A percentile compares a stretch with the other conserved stretches of the same genome.
Evolutionary conservation across 352 stramenopile genomes (phyloP).

Genomic region (Globisporangium apiculatum): DNA sequence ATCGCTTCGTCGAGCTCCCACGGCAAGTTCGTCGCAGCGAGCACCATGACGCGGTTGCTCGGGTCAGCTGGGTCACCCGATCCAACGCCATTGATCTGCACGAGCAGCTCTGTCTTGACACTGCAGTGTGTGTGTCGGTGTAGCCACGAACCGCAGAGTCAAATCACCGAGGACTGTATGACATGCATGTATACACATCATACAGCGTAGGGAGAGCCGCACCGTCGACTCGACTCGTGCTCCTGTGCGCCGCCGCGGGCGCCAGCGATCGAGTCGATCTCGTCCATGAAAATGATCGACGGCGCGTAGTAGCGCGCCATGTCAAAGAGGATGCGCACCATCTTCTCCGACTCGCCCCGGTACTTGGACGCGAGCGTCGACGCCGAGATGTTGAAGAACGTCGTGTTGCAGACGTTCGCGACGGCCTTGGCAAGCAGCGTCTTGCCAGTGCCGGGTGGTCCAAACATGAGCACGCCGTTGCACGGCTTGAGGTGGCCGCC

Average conservation of each 20-base stretch:
- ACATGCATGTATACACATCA: too few relatives aligned
- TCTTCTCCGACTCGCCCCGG: slow-evolving; percentile 93
- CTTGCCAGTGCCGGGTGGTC: slow-evolving; percentile 86
- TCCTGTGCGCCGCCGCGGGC: slow-evolving; percentile 67
- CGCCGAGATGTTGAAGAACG: slow-evolving; percentile 97
- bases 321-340: slow-evolving; percentile 97
- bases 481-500: slow-evolving; percentile 74
- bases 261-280: slow-evolving; percentile 94
- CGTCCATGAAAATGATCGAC: slow-evolving; percentile 98
- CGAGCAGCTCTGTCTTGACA: slow-evolving; percentile 97
- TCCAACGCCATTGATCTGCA: slow-evolving; percentile 95
- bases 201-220: neutral
- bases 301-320: slow-evolving; percentile 97
- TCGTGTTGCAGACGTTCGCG: slow-evolving; percentile 94
- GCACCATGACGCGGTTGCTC: slow-evolving; percentile 79
- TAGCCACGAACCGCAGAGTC: too few relatives aligned
- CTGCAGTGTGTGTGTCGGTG: slow-evolving; percentile 12
- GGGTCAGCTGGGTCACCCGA: slow-evolving; percentile 13
- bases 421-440: slow-evolving; percentile 88
- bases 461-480: slow-evolving; percentile 83
- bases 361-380: slow-evolving; percentile 92
- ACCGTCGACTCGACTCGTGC: slow-evolving; percentile 81
- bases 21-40: slow-evolving; percentile 95
- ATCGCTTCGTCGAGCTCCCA: slow-evolving; percentile 97
- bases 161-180: too few relatives aligned